Evolutionary conservation across 225 moss, liverwort and hornwort genomes (phyloP), one percentile per base, ranked within the genome.

Genomic region (Climacium dendroides): DNA sequence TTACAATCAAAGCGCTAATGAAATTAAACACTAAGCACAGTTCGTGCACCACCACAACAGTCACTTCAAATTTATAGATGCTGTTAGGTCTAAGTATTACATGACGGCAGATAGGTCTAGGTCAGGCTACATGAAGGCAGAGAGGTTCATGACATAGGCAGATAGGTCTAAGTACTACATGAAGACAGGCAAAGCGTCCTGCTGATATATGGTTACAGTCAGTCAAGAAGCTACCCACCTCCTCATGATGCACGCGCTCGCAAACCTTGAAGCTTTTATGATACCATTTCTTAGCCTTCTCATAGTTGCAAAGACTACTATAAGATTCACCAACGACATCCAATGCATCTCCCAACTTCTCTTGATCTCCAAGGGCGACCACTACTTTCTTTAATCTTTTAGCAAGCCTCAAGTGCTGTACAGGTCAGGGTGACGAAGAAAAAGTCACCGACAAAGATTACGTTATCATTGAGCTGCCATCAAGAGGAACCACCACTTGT

Each of bases 201-300:
- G n/a, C 70, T 81, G n/a, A 81, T 61, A 62, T 47, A 84, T 35
- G 35, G 58, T 64, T 57, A 70, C 23, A 69, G 59, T 74, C 55
- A 53, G 54, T 82, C 69, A 88, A 69, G 71, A 65, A 85, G 83
- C 59, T 83, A 85, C 88, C 50, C 64, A 99, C 99, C 99, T 99
- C 99, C 83, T 87, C 59, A 87, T 99, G 97, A 55, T 92, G 89
- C 79, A 99, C 93, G 73, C 96, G 95, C 89, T 93, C 84, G 93
- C 94, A 96, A 81, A 94, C 90, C 83, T 95, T 91, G 75, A 90
- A 94, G 84, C 95, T 94, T 83, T 91, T 92, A 64, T 69, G 13
- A 86, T 96, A 89, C 99, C 99, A 99, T 91, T 97, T 97, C 50
- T 91, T 95, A 54, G 99, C 95, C 86, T 96, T 94, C 53, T 93